Percentiles rank a stretch among this genome's conserved stretches.
Conservation (phyloP, 1,284 basidiomycete genomes). For the Trichosporon coremiiforme region DNA sequence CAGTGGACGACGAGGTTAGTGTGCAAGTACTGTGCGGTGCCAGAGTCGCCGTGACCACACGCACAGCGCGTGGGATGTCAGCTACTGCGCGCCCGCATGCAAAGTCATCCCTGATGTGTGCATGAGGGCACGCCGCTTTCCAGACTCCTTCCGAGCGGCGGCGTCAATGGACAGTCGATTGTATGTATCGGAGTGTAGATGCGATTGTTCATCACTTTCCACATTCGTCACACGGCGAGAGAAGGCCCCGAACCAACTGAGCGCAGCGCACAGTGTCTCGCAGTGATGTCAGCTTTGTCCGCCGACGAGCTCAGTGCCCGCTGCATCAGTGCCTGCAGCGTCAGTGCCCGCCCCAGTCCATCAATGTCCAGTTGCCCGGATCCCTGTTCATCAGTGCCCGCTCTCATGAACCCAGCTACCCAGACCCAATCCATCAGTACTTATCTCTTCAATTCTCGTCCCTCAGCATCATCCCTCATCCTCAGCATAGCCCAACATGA, state of each 20-base stretch:
- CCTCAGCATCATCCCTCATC: neutral
- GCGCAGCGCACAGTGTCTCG: conserved; percentile 5
- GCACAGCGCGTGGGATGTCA: neutral
- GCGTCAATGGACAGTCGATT: neutral
- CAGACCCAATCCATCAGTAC: neutral
- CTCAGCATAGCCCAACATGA: neutral
- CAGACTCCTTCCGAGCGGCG: neutral
- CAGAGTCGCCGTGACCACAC: neutral
- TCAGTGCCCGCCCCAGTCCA: neutral
- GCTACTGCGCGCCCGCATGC: too few relatives aligned
- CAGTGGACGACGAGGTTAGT: conserved; percentile 15
- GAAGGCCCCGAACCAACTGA: neutral
- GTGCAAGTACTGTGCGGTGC: conserved; percentile 12
- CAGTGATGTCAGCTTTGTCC: conserved; percentile 13
- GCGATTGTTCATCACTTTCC: neutral
- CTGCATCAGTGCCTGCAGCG: neutral
- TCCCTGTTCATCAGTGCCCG: neutral
- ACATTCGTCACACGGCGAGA: neutral
- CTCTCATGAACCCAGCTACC: neutral
- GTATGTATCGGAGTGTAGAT: conserved; percentile 1
- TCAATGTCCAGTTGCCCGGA: neutral
- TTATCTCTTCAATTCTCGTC: neutral
- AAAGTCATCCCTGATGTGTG: neutral
- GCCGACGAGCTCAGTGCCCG: neutral
- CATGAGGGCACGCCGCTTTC: neutral